phyloP scores from a whole-genome alignment of 805 yeast genomes.

The Candida orba region DNA sequence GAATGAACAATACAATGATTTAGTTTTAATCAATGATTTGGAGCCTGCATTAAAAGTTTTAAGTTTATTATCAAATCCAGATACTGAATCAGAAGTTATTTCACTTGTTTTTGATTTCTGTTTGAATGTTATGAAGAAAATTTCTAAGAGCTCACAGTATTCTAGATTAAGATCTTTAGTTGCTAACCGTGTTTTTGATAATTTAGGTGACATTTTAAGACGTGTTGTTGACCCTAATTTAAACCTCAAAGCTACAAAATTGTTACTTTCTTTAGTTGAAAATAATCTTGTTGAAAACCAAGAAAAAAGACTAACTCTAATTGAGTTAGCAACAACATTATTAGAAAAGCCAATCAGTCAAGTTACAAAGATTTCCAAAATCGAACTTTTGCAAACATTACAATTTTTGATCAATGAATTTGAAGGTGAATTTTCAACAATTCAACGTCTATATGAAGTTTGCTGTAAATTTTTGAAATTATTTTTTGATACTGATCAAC shows the following conservation, averaged over 20 bases:
- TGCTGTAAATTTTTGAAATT: conserved; percentile 52
- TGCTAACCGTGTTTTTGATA: conserved; percentile 46
- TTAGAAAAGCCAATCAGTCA: conserved; percentile 50
- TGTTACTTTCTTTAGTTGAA: conserved; percentile 45
- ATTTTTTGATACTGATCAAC: conserved; percentile 52
- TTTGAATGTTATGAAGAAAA: conserved; percentile 36
- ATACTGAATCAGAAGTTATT: conserved; percentile 64
- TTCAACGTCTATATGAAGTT: conserved; percentile 40
- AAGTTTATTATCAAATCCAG: conserved; percentile 41
- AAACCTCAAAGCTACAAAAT: conserved; percentile 43
- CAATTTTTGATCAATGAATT: conserved; percentile 45
- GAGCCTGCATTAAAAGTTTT: conserved; percentile 51
- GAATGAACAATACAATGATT: conserved; percentile 36
- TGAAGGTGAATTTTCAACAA: conserved; percentile 45
- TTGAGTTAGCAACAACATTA: conserved; percentile 51
- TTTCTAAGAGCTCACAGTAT: conserved; percentile 35
- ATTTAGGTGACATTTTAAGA: conserved; percentile 43
- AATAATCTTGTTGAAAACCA: conserved; percentile 51
- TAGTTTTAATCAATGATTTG: conserved; percentile 49
- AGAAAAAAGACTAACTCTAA: conserved; percentile 43
- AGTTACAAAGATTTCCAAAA: conserved; percentile 45
- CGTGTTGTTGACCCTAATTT: conserved; percentile 34
- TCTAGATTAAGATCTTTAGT: conserved; percentile 45
- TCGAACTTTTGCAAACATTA: conserved; percentile 50
- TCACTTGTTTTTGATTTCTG: conserved; percentile 48